Percentiles rank a stretch among this genome's conserved stretches.
Conservation (phyloP, 2,329 filamentous ascomycete genomes). For the Aspergillus persii region DNA sequence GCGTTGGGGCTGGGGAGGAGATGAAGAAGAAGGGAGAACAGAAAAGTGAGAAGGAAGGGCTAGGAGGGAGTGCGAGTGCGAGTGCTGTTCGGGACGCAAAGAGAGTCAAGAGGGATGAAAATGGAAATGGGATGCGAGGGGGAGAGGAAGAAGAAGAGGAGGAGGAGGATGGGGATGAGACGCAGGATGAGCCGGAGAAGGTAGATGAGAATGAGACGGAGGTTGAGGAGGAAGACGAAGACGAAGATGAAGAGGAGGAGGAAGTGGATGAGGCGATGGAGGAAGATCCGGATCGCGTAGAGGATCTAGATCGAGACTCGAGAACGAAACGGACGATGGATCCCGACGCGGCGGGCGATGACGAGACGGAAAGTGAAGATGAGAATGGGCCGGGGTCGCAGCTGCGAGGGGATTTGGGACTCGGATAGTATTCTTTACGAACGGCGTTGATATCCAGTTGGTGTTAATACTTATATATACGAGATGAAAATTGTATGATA, state of each 20-base stretch:
- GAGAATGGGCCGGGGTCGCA: conserved; percentile 29
- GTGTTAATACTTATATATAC: no score
- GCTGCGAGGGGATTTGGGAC: conserved; percentile 30
- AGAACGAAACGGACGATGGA: conserved; percentile 24
- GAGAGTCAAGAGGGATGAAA: conserved; percentile 13
- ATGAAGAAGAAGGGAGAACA: conserved; percentile 45
- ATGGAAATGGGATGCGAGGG: conserved; percentile 10
- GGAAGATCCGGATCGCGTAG: conserved; percentile 36
- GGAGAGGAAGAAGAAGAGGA: conserved; percentile 16
- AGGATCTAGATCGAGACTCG: conserved; percentile 35
- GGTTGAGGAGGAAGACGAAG: conserved; percentile 24
- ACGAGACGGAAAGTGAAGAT: conserved; percentile 35
- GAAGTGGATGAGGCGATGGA: conserved; percentile 19
- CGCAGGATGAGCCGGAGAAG: conserved; percentile 22
- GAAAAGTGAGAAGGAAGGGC: not conserved
- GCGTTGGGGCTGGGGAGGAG: not conserved
- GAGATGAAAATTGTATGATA: no score
- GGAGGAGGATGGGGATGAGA: conserved; percentile 25
- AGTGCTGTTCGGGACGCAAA: not conserved
- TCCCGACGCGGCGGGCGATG: conserved; percentile 31
- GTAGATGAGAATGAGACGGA: conserved; percentile 26
- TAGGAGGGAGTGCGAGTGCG: not conserved
- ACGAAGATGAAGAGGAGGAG: conserved; percentile 25
- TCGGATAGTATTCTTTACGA: not conserved
- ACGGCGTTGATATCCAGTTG: no score